These are phyloP conservation scores for Aspergillus persii DNA, from an alignment of 2,329 filamentous ascomycete genomes.

Conservation along the genomic window DNA sequence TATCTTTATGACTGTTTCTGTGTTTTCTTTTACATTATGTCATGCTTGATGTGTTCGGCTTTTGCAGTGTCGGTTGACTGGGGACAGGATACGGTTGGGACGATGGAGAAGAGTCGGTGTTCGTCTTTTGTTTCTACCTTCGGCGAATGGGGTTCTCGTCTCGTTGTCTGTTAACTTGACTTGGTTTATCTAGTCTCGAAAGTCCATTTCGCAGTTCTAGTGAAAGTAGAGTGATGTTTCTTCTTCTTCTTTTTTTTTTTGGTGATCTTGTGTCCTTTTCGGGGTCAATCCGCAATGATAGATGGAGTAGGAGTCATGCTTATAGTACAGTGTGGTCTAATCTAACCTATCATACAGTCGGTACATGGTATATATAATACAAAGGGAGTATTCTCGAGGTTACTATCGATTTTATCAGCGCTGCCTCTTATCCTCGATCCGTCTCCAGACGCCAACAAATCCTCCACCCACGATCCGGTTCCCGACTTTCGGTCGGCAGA, in stretches of 20 bases:
- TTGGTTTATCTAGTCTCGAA: constrained; percentile 22
- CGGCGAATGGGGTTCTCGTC: constrained; percentile 29
- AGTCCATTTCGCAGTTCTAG: not conserved
- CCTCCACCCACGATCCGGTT: constrained; percentile 48
- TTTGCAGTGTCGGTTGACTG: constrained; percentile 8
- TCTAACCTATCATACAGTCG: not conserved
- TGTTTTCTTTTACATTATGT: constrained; percentile 21
- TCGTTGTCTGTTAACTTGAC: not conserved
- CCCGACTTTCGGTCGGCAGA: constrained; percentile 55
- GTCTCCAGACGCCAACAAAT: constrained; percentile 52
- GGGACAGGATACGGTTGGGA: constrained; percentile 7
- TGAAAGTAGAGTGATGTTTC: constrained; percentile 10
- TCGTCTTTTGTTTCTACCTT: constrained; percentile 17
- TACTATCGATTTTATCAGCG: constrained; percentile 4
- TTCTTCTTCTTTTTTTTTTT: not conserved
- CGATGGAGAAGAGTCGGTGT: constrained; percentile 18
- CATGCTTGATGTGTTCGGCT: constrained; percentile 15
- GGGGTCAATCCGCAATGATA: no score
- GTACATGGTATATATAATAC: not conserved
- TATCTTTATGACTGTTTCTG: constrained; percentile 23
- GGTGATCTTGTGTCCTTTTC: no score
- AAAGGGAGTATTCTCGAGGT: constrained; percentile 3
- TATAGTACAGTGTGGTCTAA: constrained; percentile 9
- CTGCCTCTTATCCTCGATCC: constrained; percentile 32
- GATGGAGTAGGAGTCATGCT: no score